phyloP scores from a whole-genome alignment of 169 alveolate species.

The Perkinsus olseni region DNA sequence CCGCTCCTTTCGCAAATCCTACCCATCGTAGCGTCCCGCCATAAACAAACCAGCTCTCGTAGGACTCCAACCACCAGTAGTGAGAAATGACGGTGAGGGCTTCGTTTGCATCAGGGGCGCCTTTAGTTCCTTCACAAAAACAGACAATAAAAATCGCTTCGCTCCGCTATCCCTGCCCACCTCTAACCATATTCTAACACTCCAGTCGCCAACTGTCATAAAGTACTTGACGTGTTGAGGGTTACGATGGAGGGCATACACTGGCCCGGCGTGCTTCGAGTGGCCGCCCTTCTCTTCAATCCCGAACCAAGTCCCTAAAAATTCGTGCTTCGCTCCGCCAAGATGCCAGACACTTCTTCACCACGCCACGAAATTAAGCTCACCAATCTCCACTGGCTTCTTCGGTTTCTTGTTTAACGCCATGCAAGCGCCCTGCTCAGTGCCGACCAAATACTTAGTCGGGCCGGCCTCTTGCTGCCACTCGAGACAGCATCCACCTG shows the following conservation, averaged over 20 bases:
- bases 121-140: conserved; percentile 66
- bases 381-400: conserved; percentile 62
- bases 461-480: conserved; percentile 85
- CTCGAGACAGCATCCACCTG: conserved; percentile 44
- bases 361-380: background rate
- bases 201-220: conserved; percentile 88
- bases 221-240: conserved; percentile 78
- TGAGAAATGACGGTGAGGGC: conserved; percentile 71
- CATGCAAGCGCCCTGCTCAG: conserved; percentile 80
- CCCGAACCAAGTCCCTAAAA: conserved; percentile 53
- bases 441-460: conserved; percentile 75
- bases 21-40: conserved; percentile 20
- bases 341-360: background rate
- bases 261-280: conserved; percentile 82
- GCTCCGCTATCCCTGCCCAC: background rate
- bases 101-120: conserved; percentile 81
- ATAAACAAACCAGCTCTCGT: conserved; percentile 75
- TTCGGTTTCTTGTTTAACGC: conserved; percentile 80
- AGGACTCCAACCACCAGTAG: conserved; percentile 85
- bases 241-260: conserved; percentile 67
- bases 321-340: background rate
- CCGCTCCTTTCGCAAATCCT: conserved; percentile 22
- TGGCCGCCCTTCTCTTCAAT: conserved; percentile 51
- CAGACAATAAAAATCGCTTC: conserved; percentile 29
- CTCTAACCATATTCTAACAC: conserved; percentile 77